Conservation (phyloP, 495 filamentous ascomycete species). For the Xylaria sp. region DNA sequence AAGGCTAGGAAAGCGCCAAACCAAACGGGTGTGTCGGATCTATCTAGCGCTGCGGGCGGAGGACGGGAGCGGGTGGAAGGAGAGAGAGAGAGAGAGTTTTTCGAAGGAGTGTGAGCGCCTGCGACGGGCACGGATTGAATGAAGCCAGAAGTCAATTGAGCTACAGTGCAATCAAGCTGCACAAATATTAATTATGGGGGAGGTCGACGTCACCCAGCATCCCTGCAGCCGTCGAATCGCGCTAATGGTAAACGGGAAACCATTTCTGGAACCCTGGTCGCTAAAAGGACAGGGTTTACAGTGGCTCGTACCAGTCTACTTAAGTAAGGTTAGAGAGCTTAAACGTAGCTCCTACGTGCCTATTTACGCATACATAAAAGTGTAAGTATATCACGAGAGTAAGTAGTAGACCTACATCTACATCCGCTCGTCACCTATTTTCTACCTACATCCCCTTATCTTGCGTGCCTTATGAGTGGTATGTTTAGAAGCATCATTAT, state of each 20-base stretch:
- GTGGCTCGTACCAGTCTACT: too few relatives aligned
- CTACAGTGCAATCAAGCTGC: neutral
- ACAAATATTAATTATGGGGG: constrained; percentile 17
- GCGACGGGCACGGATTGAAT: neutral
- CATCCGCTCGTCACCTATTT: too few relatives aligned
- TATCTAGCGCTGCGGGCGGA: too few relatives aligned
- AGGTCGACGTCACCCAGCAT: constrained; percentile 19
- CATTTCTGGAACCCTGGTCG: neutral
- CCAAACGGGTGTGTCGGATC: neutral
- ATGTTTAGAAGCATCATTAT: too few relatives aligned
- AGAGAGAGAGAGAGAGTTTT: neutral
- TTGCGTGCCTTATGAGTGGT: too few relatives aligned
- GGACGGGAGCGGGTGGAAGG: too few relatives aligned
- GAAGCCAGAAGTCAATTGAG: neutral
- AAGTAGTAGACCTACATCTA: too few relatives aligned
- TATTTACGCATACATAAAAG: too few relatives aligned
- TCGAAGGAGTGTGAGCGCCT: neutral
- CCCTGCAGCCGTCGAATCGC: constrained; percentile 7
- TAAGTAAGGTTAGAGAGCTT: too few relatives aligned
- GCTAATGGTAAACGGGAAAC: constrained; percentile 7
- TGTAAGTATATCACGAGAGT: too few relatives aligned
- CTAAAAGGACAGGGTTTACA: neutral
- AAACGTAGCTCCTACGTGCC: too few relatives aligned
- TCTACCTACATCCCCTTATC: too few relatives aligned
- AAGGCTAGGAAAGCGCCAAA: neutral